Percentiles rank a stretch among this genome's conserved stretches.
Evolutionary conservation across 345 rosid species (phyloP).

Genomic region (Moricandia moricandioides): DNA sequence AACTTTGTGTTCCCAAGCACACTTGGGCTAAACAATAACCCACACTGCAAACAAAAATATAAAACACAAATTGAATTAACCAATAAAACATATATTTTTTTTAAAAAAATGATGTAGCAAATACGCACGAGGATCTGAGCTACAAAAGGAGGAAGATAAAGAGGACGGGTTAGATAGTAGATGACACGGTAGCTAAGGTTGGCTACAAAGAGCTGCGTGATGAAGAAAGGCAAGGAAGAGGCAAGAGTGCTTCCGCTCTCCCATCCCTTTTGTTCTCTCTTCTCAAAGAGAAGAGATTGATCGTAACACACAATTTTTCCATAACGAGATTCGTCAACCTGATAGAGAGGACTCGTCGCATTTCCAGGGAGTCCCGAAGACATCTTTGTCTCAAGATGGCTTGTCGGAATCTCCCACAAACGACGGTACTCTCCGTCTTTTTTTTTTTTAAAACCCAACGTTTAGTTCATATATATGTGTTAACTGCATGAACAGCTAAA

Average conservation of each 20-base stretch:
- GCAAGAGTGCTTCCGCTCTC: slow-evolving; percentile 39
- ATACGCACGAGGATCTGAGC: slow-evolving; percentile 39
- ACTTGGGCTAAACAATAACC: slow-evolving; percentile 53
- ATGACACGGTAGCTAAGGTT: slow-evolving; percentile 34
- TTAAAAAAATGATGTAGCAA: background rate
- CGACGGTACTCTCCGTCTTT: background rate
- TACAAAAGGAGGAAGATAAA: slow-evolving; percentile 39
- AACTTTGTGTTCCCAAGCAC: background rate
- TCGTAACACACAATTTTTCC: slow-evolving; percentile 36
- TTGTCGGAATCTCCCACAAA: background rate
- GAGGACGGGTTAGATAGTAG: slow-evolving; percentile 31
- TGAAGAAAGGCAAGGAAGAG: slow-evolving; percentile 36
- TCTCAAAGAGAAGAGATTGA: slow-evolving; percentile 22
- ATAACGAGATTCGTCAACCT: slow-evolving; percentile 21
- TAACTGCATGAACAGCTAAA: slow-evolving; percentile 17
- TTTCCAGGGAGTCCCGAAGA: background rate
- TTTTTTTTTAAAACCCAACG: background rate
- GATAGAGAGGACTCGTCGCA: background rate
- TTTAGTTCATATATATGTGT: slow-evolving; percentile 22
- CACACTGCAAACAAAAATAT: slow-evolving; percentile 43
- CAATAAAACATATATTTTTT: background rate
- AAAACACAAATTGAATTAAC: background rate
- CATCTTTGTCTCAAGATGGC: slow-evolving; percentile 8
- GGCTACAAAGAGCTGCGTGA: slow-evolving; percentile 34
- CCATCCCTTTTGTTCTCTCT: slow-evolving; percentile 38